Percentiles rank a stretch among this genome's conserved stretches.
Evolutionary conservation across 2,329 filamentous ascomycete species (phyloP).

Genomic region (Teratosphaeriaceae sp.): DNA sequence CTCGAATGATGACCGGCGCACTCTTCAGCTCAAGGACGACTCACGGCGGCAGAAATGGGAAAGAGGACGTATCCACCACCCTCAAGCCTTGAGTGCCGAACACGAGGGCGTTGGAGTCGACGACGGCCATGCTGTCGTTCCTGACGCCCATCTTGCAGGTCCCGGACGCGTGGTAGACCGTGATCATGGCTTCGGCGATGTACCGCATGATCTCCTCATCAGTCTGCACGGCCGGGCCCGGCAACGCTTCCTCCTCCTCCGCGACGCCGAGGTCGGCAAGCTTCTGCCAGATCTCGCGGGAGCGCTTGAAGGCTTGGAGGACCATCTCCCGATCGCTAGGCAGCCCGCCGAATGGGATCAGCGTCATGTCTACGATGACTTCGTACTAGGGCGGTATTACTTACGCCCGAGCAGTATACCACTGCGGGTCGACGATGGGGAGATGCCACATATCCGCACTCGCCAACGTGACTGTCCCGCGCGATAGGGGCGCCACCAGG

Average conservation of each 20-base stretch:
- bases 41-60: slow-evolving; percentile 31
- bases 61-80: slow-evolving; percentile 32
- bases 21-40: too few relatives aligned
- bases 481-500: slow-evolving; percentile 28
- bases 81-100: slow-evolving; percentile 32
- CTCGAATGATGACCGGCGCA: too few relatives aligned
- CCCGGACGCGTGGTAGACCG: slow-evolving; percentile 9
- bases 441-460: slow-evolving; percentile 20
- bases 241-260: slow-evolving; percentile 23
- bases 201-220: slow-evolving; percentile 9
- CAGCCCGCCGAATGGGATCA: background rate
- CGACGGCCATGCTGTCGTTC: slow-evolving; percentile 29
- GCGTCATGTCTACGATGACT: background rate
- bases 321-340: slow-evolving; percentile 26
- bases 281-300: slow-evolving; percentile 22
- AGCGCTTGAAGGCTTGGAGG: slow-evolving; percentile 27
- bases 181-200: slow-evolving; percentile 3
- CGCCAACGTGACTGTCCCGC: slow-evolving; percentile 31
- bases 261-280: slow-evolving; percentile 19
- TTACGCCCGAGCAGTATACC: slow-evolving; percentile 25
- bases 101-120: slow-evolving; percentile 33
- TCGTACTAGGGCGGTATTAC: too few relatives aligned
- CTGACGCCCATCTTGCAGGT: slow-evolving; percentile 20
- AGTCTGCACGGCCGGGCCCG: slow-evolving; percentile 16
- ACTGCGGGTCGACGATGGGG: slow-evolving; percentile 31